A percentile compares a stretch with the other conserved stretches of the same genome.
phyloP scores from a whole-genome alignment of 106 monocot genomes.

The Allium fistulosum region DNA sequence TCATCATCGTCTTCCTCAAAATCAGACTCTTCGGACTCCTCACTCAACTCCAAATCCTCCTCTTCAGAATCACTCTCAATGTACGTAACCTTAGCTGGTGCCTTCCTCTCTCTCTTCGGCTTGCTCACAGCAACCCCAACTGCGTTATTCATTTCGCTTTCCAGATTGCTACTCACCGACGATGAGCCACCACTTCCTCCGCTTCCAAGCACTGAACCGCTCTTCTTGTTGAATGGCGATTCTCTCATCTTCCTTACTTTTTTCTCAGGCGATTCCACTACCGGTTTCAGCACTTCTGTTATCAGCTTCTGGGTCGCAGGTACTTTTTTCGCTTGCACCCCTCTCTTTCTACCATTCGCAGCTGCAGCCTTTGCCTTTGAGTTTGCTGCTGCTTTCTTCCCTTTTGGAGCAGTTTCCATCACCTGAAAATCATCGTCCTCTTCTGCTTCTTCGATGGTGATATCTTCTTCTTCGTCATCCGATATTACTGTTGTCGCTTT shows the following conservation, averaged over 20 bases:
- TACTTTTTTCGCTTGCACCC: constrained; percentile 1
- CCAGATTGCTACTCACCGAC: neutral
- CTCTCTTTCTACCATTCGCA: constrained; percentile 4
- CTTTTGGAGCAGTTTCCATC: constrained; percentile 12
- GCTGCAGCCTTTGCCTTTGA: neutral
- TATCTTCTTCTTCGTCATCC: constrained; percentile 8
- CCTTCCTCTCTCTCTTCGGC: constrained; percentile 31
- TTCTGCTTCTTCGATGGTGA: constrained; percentile 11
- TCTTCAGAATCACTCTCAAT: constrained; percentile 20
- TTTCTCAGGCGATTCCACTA: constrained; percentile 57
- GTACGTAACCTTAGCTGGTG: constrained; percentile 6
- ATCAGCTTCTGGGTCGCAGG: constrained; percentile 28
- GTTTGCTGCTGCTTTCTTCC: constrained; percentile 27
- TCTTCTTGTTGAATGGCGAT: constrained; percentile 97
- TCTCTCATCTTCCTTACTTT: constrained; percentile 85
- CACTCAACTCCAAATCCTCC: constrained; percentile 16
- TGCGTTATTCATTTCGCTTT: neutral
- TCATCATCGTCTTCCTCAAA: constrained; percentile 26
- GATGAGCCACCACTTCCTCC: constrained; percentile 8
- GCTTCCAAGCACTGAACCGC: constrained; percentile 22
- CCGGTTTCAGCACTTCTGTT: constrained; percentile 37
- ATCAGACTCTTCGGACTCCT: constrained; percentile 36
- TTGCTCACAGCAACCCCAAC: constrained; percentile 11
- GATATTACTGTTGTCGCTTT: constrained; percentile 1
- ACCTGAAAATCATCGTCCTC: constrained; percentile 20